These are phyloP conservation scores for Rhodamnia argentea DNA, from an alignment of 345 rosid genomes.

Conservation along the genomic window DNA sequence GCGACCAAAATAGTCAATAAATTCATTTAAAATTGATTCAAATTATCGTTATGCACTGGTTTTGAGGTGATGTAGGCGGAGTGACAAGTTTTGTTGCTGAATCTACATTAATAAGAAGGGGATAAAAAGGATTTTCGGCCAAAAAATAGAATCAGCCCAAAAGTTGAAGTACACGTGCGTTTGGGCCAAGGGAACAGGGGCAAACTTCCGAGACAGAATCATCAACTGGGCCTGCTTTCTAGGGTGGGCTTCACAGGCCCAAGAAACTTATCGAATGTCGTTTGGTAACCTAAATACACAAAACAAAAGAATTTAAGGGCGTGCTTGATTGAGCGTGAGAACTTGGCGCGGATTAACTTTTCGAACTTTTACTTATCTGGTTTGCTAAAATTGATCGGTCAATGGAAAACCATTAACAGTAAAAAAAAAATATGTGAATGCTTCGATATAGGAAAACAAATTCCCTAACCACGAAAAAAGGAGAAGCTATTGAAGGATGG, in stretches of 20 bases:
- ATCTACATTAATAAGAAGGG: not conserved
- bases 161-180: not conserved
- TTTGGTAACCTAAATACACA: not conserved
- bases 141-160: not conserved
- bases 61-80: not conserved
- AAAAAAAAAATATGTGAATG: not conserved
- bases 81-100: not conserved
- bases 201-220: not conserved
- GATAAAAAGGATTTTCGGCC: not conserved
- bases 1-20: rapidly evolving
- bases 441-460: not conserved
- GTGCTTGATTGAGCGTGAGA: not conserved
- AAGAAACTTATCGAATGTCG: not conserved
- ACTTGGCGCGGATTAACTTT: not conserved
- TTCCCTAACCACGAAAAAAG: not conserved
- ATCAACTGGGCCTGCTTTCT: not conserved
- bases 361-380: rapidly evolving
- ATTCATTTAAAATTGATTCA: not conserved
- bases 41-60: no score
- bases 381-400: not conserved
- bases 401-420: not conserved
- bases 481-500: not conserved
- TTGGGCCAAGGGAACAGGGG: not conserved
- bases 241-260: not conserved
- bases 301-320: not conserved